These are phyloP conservation scores for Leccinum truebloodii DNA, from an alignment of 768 basidiomycete genomes.

Conservation along the genomic window DNA sequence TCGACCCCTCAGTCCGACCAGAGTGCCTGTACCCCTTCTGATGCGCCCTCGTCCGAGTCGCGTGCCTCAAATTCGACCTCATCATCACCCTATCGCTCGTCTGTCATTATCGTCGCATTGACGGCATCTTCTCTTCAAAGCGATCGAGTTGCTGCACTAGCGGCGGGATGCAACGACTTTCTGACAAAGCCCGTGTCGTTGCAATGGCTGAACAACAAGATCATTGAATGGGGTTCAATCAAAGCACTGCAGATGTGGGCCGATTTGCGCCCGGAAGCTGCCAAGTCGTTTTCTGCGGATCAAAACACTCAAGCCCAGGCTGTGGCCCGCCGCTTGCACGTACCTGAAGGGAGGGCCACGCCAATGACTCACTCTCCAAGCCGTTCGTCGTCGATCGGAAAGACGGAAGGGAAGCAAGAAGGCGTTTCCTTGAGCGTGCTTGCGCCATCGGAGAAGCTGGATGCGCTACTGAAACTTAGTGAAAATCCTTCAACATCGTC, in stretches of 20 bases:
- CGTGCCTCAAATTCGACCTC: slow-evolving; percentile 44
- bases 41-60: slow-evolving; percentile 47
- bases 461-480: slow-evolving; percentile 27
- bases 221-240: slow-evolving; percentile 99
- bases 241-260: slow-evolving; percentile 94
- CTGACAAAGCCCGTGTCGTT: slow-evolving; percentile 95
- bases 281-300: slow-evolving; percentile 45
- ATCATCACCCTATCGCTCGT: slow-evolving; percentile 75
- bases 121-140: slow-evolving; percentile 95
- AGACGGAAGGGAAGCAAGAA: slow-evolving; percentile 21
- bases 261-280: slow-evolving; percentile 66
- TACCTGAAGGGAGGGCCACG: slow-evolving; percentile 47
- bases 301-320: slow-evolving; percentile 49
- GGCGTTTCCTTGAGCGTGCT: slow-evolving; percentile 20
- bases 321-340: slow-evolving; percentile 48
- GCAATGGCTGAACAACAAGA: slow-evolving; percentile 95
- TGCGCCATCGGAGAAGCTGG: slow-evolving; percentile 23
- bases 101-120: slow-evolving; percentile 98
- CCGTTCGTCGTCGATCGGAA: slow-evolving; percentile 40
- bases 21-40: slow-evolving; percentile 51
- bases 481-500: slow-evolving; percentile 22
- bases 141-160: slow-evolving; percentile 96
- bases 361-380: slow-evolving; percentile 37
- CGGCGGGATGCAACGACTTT: slow-evolving; percentile 98
- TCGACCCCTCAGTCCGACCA: slow-evolving; percentile 63